phyloP scores from a whole-genome alignment of 805 yeast species.

The Kodamaea neixiangensis region DNA sequence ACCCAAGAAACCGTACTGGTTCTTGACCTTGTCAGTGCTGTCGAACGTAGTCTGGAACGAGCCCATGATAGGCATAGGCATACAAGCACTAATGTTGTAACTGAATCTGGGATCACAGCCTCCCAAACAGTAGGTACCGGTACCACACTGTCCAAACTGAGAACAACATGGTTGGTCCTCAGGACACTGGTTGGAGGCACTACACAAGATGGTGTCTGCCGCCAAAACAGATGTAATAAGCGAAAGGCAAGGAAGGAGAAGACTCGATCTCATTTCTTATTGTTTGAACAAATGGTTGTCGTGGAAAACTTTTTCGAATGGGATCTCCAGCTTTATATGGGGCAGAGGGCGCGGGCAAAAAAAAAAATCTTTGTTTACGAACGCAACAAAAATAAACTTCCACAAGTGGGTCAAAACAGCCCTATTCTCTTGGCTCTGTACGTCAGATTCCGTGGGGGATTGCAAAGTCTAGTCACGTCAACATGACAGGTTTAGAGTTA shows the following conservation, averaged over 20 bases:
- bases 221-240: constrained; percentile 8
- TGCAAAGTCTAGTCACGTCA: neutral
- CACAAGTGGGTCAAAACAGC: neutral
- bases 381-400: constrained; percentile 1
- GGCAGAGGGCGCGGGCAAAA: neutral
- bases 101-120: constrained; percentile 84
- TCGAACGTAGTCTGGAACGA: constrained; percentile 46
- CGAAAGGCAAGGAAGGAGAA: constrained; percentile 8
- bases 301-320: neutral
- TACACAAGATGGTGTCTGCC: constrained; percentile 43
- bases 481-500: neutral
- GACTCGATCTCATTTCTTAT: constrained; percentile 1
- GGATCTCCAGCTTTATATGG: constrained; percentile 1
- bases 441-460: neutral
- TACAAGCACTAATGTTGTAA: constrained; percentile 65
- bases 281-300: neutral
- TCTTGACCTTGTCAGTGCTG: constrained; percentile 24
- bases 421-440: neutral
- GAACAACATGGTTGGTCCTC: constrained; percentile 83
- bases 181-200: constrained; percentile 63
- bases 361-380: neutral
- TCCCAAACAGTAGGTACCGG: constrained; percentile 76
- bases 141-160: constrained; percentile 77
- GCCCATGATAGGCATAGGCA: constrained; percentile 81
- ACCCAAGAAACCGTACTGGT: constrained; percentile 57